Conservation (phyloP, 169 alveolate species). For the Eimeria falciformis region DNA sequence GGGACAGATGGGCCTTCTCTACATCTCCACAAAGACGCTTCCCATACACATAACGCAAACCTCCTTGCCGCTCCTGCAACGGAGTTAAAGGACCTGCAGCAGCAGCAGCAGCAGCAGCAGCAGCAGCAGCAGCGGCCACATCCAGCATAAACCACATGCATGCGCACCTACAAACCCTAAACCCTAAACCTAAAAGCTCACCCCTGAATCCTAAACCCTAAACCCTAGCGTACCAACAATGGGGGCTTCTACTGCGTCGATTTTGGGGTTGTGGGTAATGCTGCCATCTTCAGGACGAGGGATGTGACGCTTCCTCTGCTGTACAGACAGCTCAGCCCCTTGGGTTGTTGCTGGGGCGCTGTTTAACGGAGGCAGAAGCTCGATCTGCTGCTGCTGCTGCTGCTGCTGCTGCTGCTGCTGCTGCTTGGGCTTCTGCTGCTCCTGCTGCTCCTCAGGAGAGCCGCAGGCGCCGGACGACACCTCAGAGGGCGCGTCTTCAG, state of each 20-base stretch:
- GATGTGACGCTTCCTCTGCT: background rate
- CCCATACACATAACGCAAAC: constrained; percentile 43
- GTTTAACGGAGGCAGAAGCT: constrained; percentile 42
- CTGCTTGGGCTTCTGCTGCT: background rate
- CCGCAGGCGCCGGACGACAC: background rate
- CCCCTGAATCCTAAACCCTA: background rate
- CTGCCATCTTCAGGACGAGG: constrained; percentile 29
- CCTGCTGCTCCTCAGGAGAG: background rate
- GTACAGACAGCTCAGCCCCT: constrained; percentile 22
- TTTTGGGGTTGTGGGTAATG: constrained; percentile 46
- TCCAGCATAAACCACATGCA: background rate
- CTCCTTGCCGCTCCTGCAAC: constrained; percentile 51
- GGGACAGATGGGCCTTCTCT: constrained; percentile 32
- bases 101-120: constrained; percentile 48
- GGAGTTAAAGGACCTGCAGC: constrained; percentile 62
- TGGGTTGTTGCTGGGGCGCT: constrained; percentile 49
- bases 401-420: background rate
- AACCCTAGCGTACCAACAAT: constrained; percentile 22
- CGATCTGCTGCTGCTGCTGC: background rate
- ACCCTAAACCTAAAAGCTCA: background rate
- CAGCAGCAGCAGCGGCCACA: constrained; percentile 26
- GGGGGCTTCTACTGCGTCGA: constrained; percentile 47
- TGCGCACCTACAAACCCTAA: background rate
- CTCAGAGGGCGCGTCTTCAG: background rate
- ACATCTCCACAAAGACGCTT: constrained; percentile 38